Evolutionary conservation across 2,329 filamentous ascomycete genomes (phyloP), one percentile per base, ranked within the genome.

Genomic region (Xylariaceae sp.): DNA sequence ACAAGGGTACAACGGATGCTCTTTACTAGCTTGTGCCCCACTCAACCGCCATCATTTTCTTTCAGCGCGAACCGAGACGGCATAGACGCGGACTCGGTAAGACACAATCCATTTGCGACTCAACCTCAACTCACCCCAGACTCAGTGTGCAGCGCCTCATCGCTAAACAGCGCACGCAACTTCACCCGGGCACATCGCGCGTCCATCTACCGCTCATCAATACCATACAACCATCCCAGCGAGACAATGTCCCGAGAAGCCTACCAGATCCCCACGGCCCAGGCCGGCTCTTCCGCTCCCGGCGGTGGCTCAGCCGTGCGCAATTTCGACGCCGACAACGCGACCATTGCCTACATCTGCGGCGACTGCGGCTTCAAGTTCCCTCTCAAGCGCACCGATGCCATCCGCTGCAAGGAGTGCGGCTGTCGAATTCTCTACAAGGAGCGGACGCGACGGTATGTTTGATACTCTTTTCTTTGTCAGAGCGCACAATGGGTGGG

Each of bases 361-460:
- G 90, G 89, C 66, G 89, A 95, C 73, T 96, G 90, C 76, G 89
- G 87, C 52, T 77, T 81, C 55, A 86, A 87, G 61, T 87, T 92
- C 40, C 77, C 81, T 15, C 75, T 95, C 60, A 86, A 87, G 70
- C 82, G 85, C 59, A 86, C 83, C 55, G 89, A 94, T 63, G 84
- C 86, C 32, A 92, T 95, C 59, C 80, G 89, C 27, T 96, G 90
- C 78, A 87, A 89, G 70, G 88, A 91, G 72, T 99, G 94, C 70
- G 94, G 94, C 7, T 94, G 96, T 65, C 85, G 94, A 58, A 90
- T 99, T 54, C 74, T 99, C 59, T 97, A 97, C 74, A 99, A 99
- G 82, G 89, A 96, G 81, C 76, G 94, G 66, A 99, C 94, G 40
- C 96, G 95, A 79, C 83, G 94, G 94, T 96, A 69, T 71, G 86